Evolutionary conservation across 139 green algal species (phyloP), one percentile per base, ranked within the genome.

Genomic region (Chlorella ohadii): DNA sequence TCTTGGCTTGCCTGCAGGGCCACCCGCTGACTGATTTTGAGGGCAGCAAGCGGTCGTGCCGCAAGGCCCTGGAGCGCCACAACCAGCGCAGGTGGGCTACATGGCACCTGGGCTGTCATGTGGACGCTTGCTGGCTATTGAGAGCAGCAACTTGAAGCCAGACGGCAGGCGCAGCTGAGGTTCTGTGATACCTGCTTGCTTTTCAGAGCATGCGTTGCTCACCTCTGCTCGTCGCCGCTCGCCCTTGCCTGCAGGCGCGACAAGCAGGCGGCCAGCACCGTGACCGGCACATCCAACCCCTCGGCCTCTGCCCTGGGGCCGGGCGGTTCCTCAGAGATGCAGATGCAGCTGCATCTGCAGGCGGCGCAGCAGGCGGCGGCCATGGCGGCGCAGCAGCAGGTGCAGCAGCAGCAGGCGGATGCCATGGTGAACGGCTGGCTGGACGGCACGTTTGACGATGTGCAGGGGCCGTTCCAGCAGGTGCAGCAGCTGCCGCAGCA

Each of bases 21-120:
- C 81, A 86, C 51, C 39, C 68, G 44, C 61, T 86, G 41, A 81
- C 70, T 16, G 82, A 87, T n/a, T 87, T 87, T 67, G 72, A 83
- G 56, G 82, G 82, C 36, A 77, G 41, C 55, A 79, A 80, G 65
- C 72, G 73, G 5, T 83, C 72, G 1, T 87, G 82, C 82, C 51
- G 57, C 11, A 83, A 84, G 76, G 55, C 82, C 16, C 51, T 87
- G 34, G 82, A 87, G 65, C 36, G 61, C 55, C 82, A 87, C 66
- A 87, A 87, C 76, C 57, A 81, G 76, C 76, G 76, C 76, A 82
- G 76, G 76, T 82, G 57, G n/a, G 28, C n/a, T n/a, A n/a, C n/a
- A n/a, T n/a, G n/a, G n/a, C n/a, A n/a, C n/a, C n/a, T n/a, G n/a
- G n/a, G n/a, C n/a, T n/a, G n/a, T n/a, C n/a, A n/a, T n/a, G n/a